phyloP scores from a whole-genome alignment of 2,329 filamentous ascomycete genomes.

The Lasiodiplodia sp. region DNA sequence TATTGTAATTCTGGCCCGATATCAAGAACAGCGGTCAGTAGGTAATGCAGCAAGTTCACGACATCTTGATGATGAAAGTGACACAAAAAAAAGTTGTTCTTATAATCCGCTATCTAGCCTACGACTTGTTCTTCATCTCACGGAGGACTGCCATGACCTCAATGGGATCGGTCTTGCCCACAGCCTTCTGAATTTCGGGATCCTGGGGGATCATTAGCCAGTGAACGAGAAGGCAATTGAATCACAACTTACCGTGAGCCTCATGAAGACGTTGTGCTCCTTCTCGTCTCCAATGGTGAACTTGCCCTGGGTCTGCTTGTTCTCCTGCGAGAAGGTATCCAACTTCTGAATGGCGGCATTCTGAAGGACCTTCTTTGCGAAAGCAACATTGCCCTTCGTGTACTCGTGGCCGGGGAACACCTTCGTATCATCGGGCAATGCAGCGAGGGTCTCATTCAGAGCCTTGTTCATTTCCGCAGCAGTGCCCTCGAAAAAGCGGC shows the following conservation, averaged over 20 bases:
- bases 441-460: constrained; percentile 81
- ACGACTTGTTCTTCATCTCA: constrained; percentile 79
- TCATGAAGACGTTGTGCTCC: constrained; percentile 97
- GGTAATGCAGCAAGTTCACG: background rate
- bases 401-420: constrained; percentile 98
- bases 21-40: background rate
- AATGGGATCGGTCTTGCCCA: constrained; percentile 79
- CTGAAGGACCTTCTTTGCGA: constrained; percentile 77
- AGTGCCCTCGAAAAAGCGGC: constrained; percentile 93
- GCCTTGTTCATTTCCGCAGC: constrained; percentile 88
- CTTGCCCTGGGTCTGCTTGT: constrained; percentile 89
- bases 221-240: background rate
- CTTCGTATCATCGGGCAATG: constrained; percentile 86
- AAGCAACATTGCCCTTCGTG: constrained; percentile 95
- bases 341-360: constrained; percentile 77
- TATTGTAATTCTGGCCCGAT: background rate
- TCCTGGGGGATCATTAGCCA: constrained; percentile 61
- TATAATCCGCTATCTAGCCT: background rate
- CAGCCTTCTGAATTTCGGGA: constrained; percentile 81
- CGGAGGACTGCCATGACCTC: constrained; percentile 86
- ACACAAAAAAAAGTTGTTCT: background rate
- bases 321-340: constrained; percentile 75
- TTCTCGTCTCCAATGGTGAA: constrained; percentile 99
- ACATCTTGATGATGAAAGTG: background rate
- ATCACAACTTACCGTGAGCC: constrained; percentile 57